A percentile compares a stretch with the other conserved stretches of the same genome.
These are phyloP conservation scores for Zygoascus meyerae DNA, from an alignment of 1,139 yeast genomes.

Conservation along the genomic window DNA sequence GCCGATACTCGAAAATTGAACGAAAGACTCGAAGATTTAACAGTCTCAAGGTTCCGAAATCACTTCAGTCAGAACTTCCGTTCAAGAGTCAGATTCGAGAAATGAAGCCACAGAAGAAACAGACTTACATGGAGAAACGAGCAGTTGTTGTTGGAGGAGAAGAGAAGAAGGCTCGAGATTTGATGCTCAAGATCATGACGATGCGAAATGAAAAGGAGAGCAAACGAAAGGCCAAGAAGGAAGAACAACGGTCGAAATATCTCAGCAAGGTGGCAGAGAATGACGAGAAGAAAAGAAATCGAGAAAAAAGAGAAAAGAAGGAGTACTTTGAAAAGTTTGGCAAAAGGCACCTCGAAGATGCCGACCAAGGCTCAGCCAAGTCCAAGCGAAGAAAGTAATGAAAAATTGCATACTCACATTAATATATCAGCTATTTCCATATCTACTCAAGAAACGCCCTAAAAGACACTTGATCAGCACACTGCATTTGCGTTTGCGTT, in stretches of 20 bases:
- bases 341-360: slow-evolving; percentile 45
- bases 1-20: slow-evolving; percentile 76
- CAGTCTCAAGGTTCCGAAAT: slow-evolving; percentile 76
- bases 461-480: too few species aligned
- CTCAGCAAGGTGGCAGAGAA: slow-evolving; percentile 67
- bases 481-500: too few species aligned
- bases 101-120: slow-evolving; percentile 83
- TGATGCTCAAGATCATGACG: slow-evolving; percentile 82
- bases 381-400: slow-evolving; percentile 11
- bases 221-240: slow-evolving; percentile 69
- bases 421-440: too few species aligned
- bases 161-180: slow-evolving; percentile 86
- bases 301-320: slow-evolving; percentile 79
- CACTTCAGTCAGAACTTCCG: slow-evolving; percentile 72
- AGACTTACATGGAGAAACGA: slow-evolving; percentile 80
- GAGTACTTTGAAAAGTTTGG: slow-evolving; percentile 75
- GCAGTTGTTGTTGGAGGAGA: slow-evolving; percentile 92
- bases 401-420: too few species aligned
- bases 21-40: slow-evolving; percentile 84
- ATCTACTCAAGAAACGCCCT: too few species aligned
- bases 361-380: slow-evolving; percentile 17
- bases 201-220: slow-evolving; percentile 80
- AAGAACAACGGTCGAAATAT: slow-evolving; percentile 68
- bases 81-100: slow-evolving; percentile 72
- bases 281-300: slow-evolving; percentile 65